phyloP scores from a whole-genome alignment of 129 eudicot genomes.

The Lactuca sativa region DNA sequence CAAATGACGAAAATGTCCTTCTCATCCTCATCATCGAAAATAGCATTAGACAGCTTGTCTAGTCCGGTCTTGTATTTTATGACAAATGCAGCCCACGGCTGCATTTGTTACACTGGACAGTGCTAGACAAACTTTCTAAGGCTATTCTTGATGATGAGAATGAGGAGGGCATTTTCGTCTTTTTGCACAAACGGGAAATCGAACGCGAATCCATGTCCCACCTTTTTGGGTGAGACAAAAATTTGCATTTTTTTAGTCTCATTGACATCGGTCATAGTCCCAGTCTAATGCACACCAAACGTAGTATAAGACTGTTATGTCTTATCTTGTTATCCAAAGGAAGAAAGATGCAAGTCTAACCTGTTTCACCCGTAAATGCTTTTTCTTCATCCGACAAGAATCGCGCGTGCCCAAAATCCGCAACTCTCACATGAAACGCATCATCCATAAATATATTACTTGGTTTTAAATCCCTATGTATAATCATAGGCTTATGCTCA shows the following conservation, averaged over 20 bases:
- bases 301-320: too few species aligned
- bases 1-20: too few species aligned
- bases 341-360: conserved; percentile 18
- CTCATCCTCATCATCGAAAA: too few species aligned
- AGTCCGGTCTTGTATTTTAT: too few species aligned
- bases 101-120: too few species aligned
- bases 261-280: background rate
- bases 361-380: conserved; percentile 83
- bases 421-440: conserved; percentile 64
- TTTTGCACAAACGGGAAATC: too few species aligned
- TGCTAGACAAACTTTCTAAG: background rate
- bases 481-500: conserved; percentile 61
- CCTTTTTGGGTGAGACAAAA: background rate
- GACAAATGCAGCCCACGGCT: too few species aligned
- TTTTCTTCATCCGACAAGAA: conserved; percentile 62
- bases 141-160: background rate
- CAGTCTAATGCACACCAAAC: background rate
- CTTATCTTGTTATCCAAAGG: too few species aligned
- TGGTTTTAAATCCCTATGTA: conserved; percentile 68
- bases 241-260: background rate
- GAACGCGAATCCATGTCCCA: background rate
- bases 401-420: conserved; percentile 84
- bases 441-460: conserved; percentile 71
- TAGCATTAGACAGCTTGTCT: too few species aligned
- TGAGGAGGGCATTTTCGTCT: background rate